phyloP scores from a whole-genome alignment of 176 grass and related monocot genomes.

The Eleusine indica region DNA sequence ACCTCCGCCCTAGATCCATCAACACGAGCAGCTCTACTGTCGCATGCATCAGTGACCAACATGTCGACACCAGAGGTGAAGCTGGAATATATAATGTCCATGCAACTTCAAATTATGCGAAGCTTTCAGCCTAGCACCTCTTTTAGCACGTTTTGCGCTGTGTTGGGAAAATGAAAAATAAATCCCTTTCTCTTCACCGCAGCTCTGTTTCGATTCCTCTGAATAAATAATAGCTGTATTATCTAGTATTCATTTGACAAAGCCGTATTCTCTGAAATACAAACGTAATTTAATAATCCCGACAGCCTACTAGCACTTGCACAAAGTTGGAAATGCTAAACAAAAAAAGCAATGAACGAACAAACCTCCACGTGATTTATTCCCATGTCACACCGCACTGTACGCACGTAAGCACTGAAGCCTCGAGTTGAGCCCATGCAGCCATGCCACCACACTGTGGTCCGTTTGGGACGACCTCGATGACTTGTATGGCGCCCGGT shows the following conservation, averaged over 20 bases:
- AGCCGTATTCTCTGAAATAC: neutral
- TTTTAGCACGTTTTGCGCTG: neutral
- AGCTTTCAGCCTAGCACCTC: neutral
- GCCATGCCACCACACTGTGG: constrained; percentile 15
- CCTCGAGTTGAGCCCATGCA: constrained; percentile 44
- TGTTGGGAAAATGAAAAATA: neutral
- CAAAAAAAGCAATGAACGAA: neutral
- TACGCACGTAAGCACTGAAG: neutral
- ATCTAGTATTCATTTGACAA: neutral
- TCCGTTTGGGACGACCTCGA: neutral
- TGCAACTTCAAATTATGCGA: neutral
- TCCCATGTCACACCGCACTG: neutral
- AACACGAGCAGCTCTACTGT: neutral
- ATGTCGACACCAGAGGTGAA: neutral
- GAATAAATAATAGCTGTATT: no score
- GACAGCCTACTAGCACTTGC: neutral
- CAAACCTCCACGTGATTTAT: constrained; percentile 41
- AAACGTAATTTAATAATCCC: neutral
- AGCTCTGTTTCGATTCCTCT: neutral
- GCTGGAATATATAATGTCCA: neutral
- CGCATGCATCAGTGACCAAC: neutral
- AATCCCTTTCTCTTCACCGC: neutral
- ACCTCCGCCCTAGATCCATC: neutral
- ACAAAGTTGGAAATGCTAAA: neutral
- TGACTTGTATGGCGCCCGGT: constrained; percentile 19